Evolutionary conservation across 495 filamentous ascomycete species (phyloP).

Genomic region (Penicillium alfredii): DNA sequence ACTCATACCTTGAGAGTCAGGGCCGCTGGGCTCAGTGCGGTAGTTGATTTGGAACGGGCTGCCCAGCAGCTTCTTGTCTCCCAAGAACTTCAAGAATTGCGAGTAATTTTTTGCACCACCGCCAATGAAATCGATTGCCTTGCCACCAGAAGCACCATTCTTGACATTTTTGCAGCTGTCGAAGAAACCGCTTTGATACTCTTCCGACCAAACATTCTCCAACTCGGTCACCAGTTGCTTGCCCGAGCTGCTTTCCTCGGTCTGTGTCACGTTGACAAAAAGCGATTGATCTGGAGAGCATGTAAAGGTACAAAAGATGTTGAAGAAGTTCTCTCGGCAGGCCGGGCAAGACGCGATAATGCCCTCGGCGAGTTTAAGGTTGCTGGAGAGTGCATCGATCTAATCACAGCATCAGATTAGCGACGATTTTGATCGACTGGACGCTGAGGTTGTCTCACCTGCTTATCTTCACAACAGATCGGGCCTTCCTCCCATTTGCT

Average conservation of each 20-base stretch:
- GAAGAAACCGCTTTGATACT: conserved; percentile 86
- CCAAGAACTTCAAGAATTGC: conserved; percentile 82
- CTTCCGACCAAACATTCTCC: conserved; percentile 80
- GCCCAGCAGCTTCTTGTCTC: conserved; percentile 78
- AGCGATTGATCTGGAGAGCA: conserved; percentile 95
- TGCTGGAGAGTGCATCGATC: conserved; percentile 71
- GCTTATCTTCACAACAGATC: conserved; percentile 78
- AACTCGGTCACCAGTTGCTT: conserved; percentile 79
- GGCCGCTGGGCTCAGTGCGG: conserved; percentile 48
- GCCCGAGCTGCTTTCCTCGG: conserved; percentile 53
- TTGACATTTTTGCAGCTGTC: conserved; percentile 98
- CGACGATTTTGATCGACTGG: neutral
- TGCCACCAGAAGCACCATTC: conserved; percentile 85
- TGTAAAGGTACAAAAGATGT: conserved; percentile 95
- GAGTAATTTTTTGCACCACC: conserved; percentile 89
- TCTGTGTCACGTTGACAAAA: conserved; percentile 88
- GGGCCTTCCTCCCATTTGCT: conserved; percentile 73
- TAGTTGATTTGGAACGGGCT: conserved; percentile 98
- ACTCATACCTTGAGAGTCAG: conserved; percentile 55
- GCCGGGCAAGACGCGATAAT: conserved; percentile 91
- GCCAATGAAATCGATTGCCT: conserved; percentile 91
- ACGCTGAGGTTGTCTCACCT: conserved; percentile 47
- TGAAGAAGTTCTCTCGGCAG: conserved; percentile 95
- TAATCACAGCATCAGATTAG: conserved; percentile 19
- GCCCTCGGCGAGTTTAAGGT: conserved; percentile 77